Evolutionary conservation across 805 yeast species (phyloP).

Genomic region (Schwanniomyces occidentalis): DNA sequence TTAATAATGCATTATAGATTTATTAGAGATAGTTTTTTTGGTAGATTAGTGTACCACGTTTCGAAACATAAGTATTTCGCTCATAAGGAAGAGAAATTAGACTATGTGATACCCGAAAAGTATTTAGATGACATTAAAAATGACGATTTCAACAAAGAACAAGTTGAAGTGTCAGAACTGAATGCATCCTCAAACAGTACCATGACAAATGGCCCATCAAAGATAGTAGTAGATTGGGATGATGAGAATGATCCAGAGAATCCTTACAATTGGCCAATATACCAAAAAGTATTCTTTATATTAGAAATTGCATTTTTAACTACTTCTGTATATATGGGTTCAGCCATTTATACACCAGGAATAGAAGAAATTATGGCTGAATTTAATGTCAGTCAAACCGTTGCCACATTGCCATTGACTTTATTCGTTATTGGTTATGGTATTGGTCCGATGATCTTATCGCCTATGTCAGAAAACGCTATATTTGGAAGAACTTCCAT

Average conservation of each 20-base stretch:
- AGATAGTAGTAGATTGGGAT: slow-evolving; percentile 22
- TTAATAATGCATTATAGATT: slow-evolving; percentile 11
- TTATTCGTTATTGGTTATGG: slow-evolving; percentile 60
- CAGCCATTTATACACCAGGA: slow-evolving; percentile 54
- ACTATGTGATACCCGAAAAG: slow-evolving; percentile 27
- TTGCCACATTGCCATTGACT: slow-evolving; percentile 40
- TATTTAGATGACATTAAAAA: slow-evolving; percentile 12
- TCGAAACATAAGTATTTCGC: slow-evolving; percentile 22
- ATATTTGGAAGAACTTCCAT: slow-evolving; percentile 48
- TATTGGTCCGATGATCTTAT: slow-evolving; percentile 54
- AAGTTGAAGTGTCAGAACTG: too few species aligned
- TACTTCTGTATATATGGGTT: slow-evolving; percentile 50
- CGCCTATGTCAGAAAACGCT: slow-evolving; percentile 55
- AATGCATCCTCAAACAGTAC: too few species aligned
- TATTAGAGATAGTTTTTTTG: slow-evolving; percentile 25
- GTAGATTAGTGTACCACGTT: slow-evolving; percentile 24
- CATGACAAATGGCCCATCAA: too few species aligned
- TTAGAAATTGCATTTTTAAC: slow-evolving; percentile 42
- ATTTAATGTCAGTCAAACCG: slow-evolving; percentile 41
- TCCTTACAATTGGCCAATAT: slow-evolving; percentile 52
- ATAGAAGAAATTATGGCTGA: slow-evolving; percentile 40
- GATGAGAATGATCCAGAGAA: slow-evolving; percentile 48
- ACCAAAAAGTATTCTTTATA: slow-evolving; percentile 34
- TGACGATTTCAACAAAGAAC: too few species aligned
- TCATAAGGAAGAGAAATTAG: slow-evolving; percentile 26